These are phyloP conservation scores for Podospora sp. DNA, from an alignment of 495 filamentous ascomycete genomes.

Conservation along the genomic window DNA sequence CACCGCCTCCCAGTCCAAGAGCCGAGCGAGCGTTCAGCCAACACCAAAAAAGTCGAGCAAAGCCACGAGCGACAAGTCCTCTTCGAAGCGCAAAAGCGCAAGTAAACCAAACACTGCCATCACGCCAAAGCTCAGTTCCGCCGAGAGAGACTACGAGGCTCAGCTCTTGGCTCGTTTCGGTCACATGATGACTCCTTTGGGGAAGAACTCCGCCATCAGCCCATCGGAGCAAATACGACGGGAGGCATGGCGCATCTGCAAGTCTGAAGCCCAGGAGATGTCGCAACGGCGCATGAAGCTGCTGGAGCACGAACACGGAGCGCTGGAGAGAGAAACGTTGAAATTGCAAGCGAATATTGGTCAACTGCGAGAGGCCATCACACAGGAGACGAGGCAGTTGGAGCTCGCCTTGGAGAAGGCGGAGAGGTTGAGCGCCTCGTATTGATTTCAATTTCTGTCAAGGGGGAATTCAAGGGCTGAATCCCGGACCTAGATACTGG, in stretches of 20 bases:
- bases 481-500: background rate
- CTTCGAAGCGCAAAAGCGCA: background rate
- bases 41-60: background rate
- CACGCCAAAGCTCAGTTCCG: background rate
- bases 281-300: slow-evolving; percentile 30
- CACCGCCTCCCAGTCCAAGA: background rate
- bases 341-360: slow-evolving; percentile 30
- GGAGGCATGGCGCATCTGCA: slow-evolving; percentile 34
- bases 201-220: slow-evolving; percentile 20
- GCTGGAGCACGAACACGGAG: slow-evolving; percentile 30
- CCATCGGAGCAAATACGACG: slow-evolving; percentile 30
- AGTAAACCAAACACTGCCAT: background rate
- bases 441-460: slow-evolving; percentile 2
- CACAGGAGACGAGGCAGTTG: slow-evolving; percentile 11
- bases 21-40: background rate
- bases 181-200: slow-evolving; percentile 37
- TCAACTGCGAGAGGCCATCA: slow-evolving; percentile 23
- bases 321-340: slow-evolving; percentile 29
- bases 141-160: background rate
- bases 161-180: slow-evolving; percentile 4
- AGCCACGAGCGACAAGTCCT: background rate
- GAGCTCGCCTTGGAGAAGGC: slow-evolving; percentile 23
- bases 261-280: slow-evolving; percentile 31
- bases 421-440: slow-evolving; percentile 13
- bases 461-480: background rate